phyloP scores from a whole-genome alignment of 805 yeast genomes.

The Pichia rugopelliculosa region DNA sequence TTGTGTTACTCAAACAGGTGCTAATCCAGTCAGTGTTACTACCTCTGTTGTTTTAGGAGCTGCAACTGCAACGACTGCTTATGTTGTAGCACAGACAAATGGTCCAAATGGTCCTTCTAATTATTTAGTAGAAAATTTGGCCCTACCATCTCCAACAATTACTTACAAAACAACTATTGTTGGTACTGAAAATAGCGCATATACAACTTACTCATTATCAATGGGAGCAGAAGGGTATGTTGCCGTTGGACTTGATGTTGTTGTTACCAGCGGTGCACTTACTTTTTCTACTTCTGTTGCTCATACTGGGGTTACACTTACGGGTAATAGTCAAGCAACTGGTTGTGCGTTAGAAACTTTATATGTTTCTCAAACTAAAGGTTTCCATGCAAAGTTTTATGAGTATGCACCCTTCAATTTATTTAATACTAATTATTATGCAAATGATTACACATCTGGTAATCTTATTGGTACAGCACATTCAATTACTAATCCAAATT shows the following conservation, averaged over 20 bases:
- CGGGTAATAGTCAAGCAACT: conserved; percentile 2
- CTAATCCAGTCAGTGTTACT: background rate
- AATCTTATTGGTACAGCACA: conserved; percentile 5
- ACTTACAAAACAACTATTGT: background rate
- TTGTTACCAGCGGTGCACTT: background rate
- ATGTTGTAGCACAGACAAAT: background rate
- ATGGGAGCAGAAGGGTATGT: background rate
- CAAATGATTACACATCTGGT: conserved; percentile 3
- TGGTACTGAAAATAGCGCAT: background rate
- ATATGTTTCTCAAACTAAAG: background rate
- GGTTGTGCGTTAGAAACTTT: background rate
- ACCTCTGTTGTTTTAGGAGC: background rate
- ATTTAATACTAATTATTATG: background rate
- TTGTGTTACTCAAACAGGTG: background rate
- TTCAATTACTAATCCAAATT: conserved; percentile 6
- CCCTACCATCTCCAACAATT: background rate
- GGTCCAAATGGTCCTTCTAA: background rate
- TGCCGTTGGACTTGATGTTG: background rate
- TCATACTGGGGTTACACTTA: background rate
- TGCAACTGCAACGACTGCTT: background rate
- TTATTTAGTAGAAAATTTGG: conserved; percentile 1
- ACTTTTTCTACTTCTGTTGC: background rate
- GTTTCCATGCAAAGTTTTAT: conserved; percentile 7
- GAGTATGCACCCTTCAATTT: conserved; percentile 1
- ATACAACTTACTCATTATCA: background rate